Base-by-base conservation (phyloP, 805 yeast genomes). In the Schizosaccharomyces lindneri region DNA sequence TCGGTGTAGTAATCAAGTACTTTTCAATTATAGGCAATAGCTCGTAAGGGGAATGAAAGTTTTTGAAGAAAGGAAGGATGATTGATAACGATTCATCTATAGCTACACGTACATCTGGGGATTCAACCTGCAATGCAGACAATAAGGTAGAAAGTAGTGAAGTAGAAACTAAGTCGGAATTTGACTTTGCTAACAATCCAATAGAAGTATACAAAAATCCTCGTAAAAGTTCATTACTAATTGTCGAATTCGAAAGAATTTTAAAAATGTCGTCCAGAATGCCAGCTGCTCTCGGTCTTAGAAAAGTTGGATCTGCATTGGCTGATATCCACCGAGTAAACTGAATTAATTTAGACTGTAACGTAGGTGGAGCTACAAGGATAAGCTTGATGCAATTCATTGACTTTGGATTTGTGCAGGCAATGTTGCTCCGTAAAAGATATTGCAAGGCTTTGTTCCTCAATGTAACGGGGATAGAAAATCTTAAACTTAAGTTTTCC, bases 71-170 rank as follows among this genome's bases (percentile, higher is more conserved):
- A 5, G 43, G 43, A 36, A 57, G 21, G 17, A 57, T 31, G 1
- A 36, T 57, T 17, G 60, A 57, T n/a, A 57, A 19, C 5, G 48
- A n/a, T 17, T 57, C 60, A 19, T 57, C 60, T 15, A 57, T 57
- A 19, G 60, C 31, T 19, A 57, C 48, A 19, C 60, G 43, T 29
- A 57, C 43, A 36, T 57, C 48, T 2, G 60, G 60, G 9, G 46
- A 57, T 17, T 51, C 57, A 5, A 17, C n/a, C 27, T 51, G 31
- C n/a, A 51, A 51, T 2, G 57, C 31, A 13, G 31, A 17, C 13
- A 51, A 5, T 29, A 51, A n/a, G 4, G n/a, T 24, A 2, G 57
- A 24, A 7, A 51, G 57, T 9, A 24, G 11, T 17, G 36, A 21
- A 29, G 21, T 51, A 51, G 57, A 17, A 21, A 51, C 11, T 17